Conservation (phyloP, 176 grass and related monocot species). For the Urochloa ruziziensis region DNA sequence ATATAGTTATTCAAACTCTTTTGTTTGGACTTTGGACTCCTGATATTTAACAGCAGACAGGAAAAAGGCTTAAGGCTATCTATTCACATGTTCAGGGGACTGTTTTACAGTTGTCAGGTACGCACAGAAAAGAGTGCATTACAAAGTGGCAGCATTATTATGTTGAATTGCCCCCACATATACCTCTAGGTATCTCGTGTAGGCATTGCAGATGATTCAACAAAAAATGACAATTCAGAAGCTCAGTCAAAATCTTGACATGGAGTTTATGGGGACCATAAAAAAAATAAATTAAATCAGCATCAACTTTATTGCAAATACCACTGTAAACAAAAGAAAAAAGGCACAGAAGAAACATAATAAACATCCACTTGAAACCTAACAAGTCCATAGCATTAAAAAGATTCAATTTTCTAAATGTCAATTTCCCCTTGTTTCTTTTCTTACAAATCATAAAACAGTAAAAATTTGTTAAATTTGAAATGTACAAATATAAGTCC, state of each 20-base stretch:
- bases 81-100: background rate
- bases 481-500: background rate
- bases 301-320: background rate
- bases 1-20: background rate
- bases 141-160: background rate
- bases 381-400: background rate
- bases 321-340: background rate
- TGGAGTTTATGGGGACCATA: background rate
- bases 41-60: background rate
- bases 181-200: background rate
- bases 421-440: background rate
- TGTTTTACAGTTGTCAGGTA: background rate
- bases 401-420: background rate
- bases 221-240: background rate
- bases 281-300: background rate
- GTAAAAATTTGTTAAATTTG: background rate
- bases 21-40: background rate
- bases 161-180: background rate
- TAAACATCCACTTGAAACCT: background rate
- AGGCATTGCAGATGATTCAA: background rate
- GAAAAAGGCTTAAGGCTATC: background rate
- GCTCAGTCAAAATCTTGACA: background rate
- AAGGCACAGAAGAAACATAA: background rate
- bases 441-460: background rate
- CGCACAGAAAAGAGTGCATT: background rate